Evolutionary conservation across 306 rosid species (phyloP).

Genomic region (Inga oerstediana): DNA sequence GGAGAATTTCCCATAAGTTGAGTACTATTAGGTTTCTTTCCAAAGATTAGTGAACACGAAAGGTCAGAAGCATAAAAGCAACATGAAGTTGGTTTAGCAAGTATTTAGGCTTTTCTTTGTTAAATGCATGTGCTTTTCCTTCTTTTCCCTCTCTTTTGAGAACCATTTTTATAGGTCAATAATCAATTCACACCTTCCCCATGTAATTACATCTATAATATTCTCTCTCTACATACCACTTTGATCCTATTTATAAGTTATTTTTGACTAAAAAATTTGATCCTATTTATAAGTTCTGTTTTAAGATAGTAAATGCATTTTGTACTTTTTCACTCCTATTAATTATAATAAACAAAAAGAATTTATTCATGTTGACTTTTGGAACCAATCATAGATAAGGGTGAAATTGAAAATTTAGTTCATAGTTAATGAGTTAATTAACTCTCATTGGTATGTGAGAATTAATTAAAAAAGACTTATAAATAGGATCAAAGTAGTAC

Average conservation of each 20-base stretch:
- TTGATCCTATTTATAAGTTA: too few relatives aligned
- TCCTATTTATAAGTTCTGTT: too few relatives aligned
- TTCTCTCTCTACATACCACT: not conserved
- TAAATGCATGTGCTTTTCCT: not conserved
- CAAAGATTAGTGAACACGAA: slow-evolving; percentile 15
- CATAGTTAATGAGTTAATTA: too few relatives aligned
- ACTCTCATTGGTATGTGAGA: too few relatives aligned
- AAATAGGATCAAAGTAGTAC: not conserved
- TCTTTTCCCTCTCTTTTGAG: not conserved
- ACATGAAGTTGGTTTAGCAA: not conserved
- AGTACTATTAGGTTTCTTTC: not conserved
- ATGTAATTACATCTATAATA: not conserved
- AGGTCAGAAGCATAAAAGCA: not conserved
- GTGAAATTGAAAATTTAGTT: too few relatives aligned
- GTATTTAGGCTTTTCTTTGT: not conserved
- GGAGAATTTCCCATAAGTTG: slow-evolving; percentile 25
- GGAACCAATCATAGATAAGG: too few relatives aligned
- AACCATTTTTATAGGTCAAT: not conserved
- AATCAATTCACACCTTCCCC: not conserved
- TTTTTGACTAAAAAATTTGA: too few relatives aligned
- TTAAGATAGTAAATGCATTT: too few relatives aligned
- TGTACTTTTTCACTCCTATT: too few relatives aligned
- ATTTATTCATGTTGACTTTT: too few relatives aligned
- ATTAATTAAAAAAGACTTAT: too few relatives aligned
- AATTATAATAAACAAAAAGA: too few relatives aligned